Evolutionary conservation across 495 filamentous ascomycete species (phyloP), one percentile per base, ranked within the genome.

Genomic region (Tuber brumale): DNA sequence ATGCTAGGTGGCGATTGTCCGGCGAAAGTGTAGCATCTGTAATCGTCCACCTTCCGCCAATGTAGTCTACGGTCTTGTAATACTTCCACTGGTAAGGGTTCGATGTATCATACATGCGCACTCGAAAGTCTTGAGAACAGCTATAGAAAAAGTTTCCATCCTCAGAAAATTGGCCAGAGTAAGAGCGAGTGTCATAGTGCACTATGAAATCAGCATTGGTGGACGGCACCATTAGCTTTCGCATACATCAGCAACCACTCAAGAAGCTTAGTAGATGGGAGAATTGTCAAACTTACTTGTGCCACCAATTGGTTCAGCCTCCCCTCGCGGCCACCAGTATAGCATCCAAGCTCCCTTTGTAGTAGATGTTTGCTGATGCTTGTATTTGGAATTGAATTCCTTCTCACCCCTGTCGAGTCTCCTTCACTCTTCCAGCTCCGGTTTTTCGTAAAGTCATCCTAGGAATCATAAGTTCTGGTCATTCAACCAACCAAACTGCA

Each of bases 61-160:
- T 92, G 85, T 97, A 97, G 31, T 88, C 85, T 16, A 95, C 93
- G 0, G 92, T 94, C 84, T 97, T 98, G 85, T 97, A 97, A 83
- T 97, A 94, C 81, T 91, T 91, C 95, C 95, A 99, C 73, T 92
- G 89, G 83, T 94, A 96, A 0, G 95, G 95, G 76, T 97, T 97
- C 2, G 93, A 96, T 0, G 95, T 97, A 82, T 99, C 95, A 83
- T 98, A 99, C 92, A 99, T 94, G 35, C 94, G 91, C 21, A 99
- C 93, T 74, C 89, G 90, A 84, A 95, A 97, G 83, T 99, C 94
- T 83, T 97, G 94, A 37, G 90, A 91, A 79, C 92, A 95, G n/a
- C 91, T 91, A 83, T 97, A 99, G 84, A 97, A 99, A 85, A 97
- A 97, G 85, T 97, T 97, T 9, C 95, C 95, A 79, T 99, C 95